These are phyloP conservation scores for Phaeoacremonium minimum DNA, from an alignment of 2,329 filamentous ascomycete species.

Conservation along the genomic window DNA sequence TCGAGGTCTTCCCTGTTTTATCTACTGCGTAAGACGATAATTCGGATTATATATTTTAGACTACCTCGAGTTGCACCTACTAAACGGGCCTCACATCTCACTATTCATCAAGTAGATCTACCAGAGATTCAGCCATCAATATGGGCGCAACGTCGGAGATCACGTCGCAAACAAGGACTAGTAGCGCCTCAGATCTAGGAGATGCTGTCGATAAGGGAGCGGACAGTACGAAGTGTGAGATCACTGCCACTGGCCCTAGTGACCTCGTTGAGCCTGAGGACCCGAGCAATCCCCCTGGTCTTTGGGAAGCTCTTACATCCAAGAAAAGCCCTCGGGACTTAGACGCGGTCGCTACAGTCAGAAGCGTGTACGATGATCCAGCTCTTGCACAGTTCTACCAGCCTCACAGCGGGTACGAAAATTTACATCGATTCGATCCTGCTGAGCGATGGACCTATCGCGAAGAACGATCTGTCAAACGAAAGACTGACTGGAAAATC, in stretches of 20 bases:
- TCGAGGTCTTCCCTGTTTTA: neutral
- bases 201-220: neutral
- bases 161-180: neutral
- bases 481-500: conserved; percentile 42
- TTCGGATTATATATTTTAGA: neutral
- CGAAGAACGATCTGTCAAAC: conserved; percentile 19
- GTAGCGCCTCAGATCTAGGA: neutral
- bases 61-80: neutral
- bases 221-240: conserved; percentile 4
- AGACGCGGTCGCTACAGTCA: conserved; percentile 4
- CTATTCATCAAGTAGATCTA: neutral
- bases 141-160: neutral
- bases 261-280: neutral
- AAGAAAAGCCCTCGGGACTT: neutral
- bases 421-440: conserved; percentile 30
- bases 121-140: neutral
- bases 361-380: conserved; percentile 15
- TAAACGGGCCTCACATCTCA: neutral
- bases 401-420: conserved; percentile 20
- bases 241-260: conserved; percentile 1
- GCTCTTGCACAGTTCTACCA: conserved; percentile 12
- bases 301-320: neutral
- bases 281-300: neutral
- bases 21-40: neutral
- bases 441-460: conserved; percentile 28